Conservation (phyloP, 352 stramenopile genomes). For the Pythium aphanidermatum region DNA sequence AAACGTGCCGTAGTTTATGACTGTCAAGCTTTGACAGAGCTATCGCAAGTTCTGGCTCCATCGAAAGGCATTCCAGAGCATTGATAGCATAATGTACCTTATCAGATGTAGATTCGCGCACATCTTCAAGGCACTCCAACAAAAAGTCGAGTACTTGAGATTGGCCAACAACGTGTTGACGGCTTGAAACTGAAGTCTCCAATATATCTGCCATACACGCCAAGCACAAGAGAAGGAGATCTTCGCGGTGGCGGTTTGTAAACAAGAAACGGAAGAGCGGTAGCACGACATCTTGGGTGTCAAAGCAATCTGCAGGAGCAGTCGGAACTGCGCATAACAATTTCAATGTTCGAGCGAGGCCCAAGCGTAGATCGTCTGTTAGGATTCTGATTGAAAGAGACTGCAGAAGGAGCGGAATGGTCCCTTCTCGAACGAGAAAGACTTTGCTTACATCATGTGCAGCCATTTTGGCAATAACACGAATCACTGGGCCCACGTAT, state of each 20-base stretch:
- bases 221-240: constrained; percentile 34
- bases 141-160: constrained; percentile 31
- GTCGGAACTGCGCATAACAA: constrained; percentile 20
- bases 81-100: constrained; percentile 41
- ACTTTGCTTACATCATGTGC: constrained; percentile 17
- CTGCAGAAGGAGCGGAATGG: constrained; percentile 35
- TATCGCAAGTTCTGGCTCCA: constrained; percentile 35
- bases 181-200: constrained; percentile 36
- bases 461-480: constrained; percentile 17
- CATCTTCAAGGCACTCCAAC: constrained; percentile 36
- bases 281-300: constrained; percentile 36
- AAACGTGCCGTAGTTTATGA: constrained; percentile 24
- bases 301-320: constrained; percentile 22
- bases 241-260: constrained; percentile 21
- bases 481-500: constrained; percentile 12
- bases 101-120: constrained; percentile 13
- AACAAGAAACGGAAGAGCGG: constrained; percentile 54
- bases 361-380: constrained; percentile 17
- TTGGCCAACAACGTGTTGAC: constrained; percentile 29
- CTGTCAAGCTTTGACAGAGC: constrained; percentile 20
- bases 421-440: constrained; percentile 16
- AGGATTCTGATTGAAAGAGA: constrained; percentile 16
- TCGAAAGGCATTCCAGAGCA: constrained; percentile 47
- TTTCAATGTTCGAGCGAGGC: constrained; percentile 21
- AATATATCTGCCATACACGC: constrained; percentile 49